A percentile compares a stretch with the other conserved stretches of the same genome.
phyloP scores from a whole-genome alignment of 257 asterid genomes.

The Asclepias syriaca region DNA sequence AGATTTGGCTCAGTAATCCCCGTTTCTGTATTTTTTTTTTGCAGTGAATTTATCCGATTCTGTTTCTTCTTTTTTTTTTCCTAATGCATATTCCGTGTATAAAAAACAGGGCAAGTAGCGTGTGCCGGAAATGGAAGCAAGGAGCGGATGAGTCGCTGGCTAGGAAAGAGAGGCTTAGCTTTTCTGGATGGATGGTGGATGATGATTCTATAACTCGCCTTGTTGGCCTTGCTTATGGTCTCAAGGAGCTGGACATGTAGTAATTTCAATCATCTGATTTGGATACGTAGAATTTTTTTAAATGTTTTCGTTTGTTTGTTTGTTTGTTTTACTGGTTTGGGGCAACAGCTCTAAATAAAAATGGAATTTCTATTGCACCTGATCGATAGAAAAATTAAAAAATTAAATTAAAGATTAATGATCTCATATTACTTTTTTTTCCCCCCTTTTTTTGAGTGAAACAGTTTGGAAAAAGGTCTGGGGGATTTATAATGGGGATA shows the following conservation, averaged over 20 bases:
- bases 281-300: too few species aligned
- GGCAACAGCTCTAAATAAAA: too few species aligned
- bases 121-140: slow-evolving; percentile 82
- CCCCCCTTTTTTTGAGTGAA: not conserved
- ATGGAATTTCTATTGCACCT: too few species aligned
- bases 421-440: too few species aligned
- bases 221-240: slow-evolving; percentile 59
- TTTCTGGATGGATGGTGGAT: slow-evolving; percentile 85
- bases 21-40: not conserved
- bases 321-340: too few species aligned
- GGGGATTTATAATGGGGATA: not conserved
- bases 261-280: not conserved
- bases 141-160: slow-evolving; percentile 71
- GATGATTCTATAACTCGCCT: slow-evolving; percentile 76
- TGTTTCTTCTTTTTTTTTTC: not conserved
- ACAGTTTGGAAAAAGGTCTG: not conserved
- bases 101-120: slow-evolving; percentile 52
- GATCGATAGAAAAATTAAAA: too few species aligned
- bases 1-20: slow-evolving; percentile 69
- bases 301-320: too few species aligned
- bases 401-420: too few species aligned
- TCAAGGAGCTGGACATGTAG: slow-evolving; percentile 90
- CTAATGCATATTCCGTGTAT: not conserved
- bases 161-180: slow-evolving; percentile 56
- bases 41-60: too few species aligned